phyloP scores from a whole-genome alignment of 176 grass and related monocot genomes.

The Chloris gayana region DNA sequence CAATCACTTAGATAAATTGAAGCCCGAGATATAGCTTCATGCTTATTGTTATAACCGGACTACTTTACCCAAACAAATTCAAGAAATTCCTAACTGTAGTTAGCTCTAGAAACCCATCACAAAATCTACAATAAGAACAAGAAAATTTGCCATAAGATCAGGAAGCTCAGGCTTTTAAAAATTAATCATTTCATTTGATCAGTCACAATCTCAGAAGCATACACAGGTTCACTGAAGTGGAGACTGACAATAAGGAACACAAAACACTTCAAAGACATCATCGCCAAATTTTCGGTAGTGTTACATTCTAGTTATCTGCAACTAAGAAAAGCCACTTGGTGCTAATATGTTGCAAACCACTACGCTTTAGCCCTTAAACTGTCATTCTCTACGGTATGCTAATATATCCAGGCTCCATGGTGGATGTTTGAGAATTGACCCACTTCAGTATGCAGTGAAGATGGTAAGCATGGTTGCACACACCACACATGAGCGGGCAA shows the following conservation, averaged over 20 bases:
- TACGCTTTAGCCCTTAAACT: constrained; percentile 69
- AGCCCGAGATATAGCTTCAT: too few species aligned
- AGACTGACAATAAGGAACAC: too few species aligned
- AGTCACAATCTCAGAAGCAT: too few species aligned
- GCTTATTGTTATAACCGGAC: background rate
- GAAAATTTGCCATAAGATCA: constrained; percentile 12
- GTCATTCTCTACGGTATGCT: too few species aligned
- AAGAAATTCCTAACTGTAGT: background rate
- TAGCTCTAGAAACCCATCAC: background rate
- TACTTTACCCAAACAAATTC: background rate
- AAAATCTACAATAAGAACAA: constrained; percentile 19
- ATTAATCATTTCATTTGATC: background rate
- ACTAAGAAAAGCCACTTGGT: background rate
- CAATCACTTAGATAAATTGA: too few species aligned
- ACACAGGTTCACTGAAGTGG: too few species aligned
- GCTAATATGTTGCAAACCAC: constrained; percentile 17
- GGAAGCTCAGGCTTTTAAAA: background rate
- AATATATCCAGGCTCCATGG: too few species aligned
- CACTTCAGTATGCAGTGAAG: constrained; percentile 11
- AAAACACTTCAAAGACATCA: constrained; percentile 13
- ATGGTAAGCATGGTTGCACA: too few species aligned
- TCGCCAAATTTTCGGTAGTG: background rate
- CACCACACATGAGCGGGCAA: too few species aligned
- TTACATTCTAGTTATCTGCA: constrained; percentile 1
- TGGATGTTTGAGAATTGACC: too few species aligned